These are phyloP conservation scores for Fusarium albidum DNA, from an alignment of 2,329 filamentous ascomycete species.

Conservation along the genomic window DNA sequence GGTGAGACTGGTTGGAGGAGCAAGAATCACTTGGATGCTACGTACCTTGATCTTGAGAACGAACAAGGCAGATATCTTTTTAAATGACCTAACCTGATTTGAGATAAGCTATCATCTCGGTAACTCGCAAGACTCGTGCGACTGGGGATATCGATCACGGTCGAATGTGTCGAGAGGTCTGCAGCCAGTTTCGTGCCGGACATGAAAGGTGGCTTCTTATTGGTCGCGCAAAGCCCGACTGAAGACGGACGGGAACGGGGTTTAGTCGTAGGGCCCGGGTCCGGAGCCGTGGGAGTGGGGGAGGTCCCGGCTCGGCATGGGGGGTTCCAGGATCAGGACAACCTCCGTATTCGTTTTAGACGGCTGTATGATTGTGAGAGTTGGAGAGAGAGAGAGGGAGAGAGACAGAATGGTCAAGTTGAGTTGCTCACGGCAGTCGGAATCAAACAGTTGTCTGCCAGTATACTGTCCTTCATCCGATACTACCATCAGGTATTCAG, in stretches of 20 bases:
- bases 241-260: constrained; percentile 12
- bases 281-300: constrained; percentile 3
- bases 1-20: too few relatives aligned
- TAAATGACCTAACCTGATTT: neutral
- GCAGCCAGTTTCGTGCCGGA: constrained; percentile 10
- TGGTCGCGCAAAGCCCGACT: constrained; percentile 10
- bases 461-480: too few relatives aligned
- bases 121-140: neutral
- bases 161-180: neutral
- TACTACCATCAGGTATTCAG: too few relatives aligned
- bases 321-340: neutral
- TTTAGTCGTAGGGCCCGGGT: constrained; percentile 8
- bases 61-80: neutral
- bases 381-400: too few relatives aligned
- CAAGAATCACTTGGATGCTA: too few relatives aligned
- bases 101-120: constrained; percentile 5
- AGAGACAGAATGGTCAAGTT: too few relatives aligned
- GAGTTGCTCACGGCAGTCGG: too few relatives aligned
- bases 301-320: neutral
- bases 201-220: constrained; percentile 11
- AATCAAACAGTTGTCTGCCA: too few relatives aligned
- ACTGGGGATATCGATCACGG: neutral
- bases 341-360: neutral
- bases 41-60: constrained; percentile 1
- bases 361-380: neutral